Evolutionary conservation across 2,329 filamentous ascomycete species (phyloP).

Genomic region (Sarocladiaceae sp.): DNA sequence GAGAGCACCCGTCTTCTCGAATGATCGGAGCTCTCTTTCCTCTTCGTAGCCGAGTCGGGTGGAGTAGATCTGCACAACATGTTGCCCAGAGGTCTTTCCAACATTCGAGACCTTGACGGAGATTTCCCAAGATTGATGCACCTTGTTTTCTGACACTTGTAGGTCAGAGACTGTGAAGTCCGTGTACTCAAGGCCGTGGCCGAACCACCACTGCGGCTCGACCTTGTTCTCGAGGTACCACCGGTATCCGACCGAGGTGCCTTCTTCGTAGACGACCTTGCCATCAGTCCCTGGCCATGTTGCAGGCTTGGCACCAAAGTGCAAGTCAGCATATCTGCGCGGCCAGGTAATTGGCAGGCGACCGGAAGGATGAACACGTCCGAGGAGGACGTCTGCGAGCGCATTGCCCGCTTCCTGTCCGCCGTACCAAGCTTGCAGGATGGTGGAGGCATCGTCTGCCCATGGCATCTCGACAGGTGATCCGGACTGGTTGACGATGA

Average conservation of each 20-base stretch:
- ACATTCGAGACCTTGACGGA: background rate
- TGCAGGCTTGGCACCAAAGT: slow-evolving; percentile 18
- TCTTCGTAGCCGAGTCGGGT: background rate
- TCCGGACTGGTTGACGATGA: slow-evolving; percentile 17
- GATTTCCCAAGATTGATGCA: background rate
- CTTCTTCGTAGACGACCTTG: slow-evolving; percentile 13
- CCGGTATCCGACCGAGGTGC: slow-evolving; percentile 11
- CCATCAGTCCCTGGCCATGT: slow-evolving; percentile 13
- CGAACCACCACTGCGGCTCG: background rate
- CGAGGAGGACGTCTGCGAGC: slow-evolving; percentile 63
- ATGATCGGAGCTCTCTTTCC: background rate
- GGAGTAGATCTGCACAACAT: background rate
- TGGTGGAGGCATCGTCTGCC: slow-evolving; percentile 64
- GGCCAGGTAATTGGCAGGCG: slow-evolving; percentile 71
- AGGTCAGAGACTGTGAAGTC: background rate
- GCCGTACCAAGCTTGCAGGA: slow-evolving; percentile 65
- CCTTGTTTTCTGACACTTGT: background rate
- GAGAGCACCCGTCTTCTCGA: background rate
- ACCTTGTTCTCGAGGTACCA: slow-evolving; percentile 10
- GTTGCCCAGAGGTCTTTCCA: background rate
- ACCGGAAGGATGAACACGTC: slow-evolving; percentile 62
- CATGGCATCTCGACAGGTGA: slow-evolving; percentile 43
- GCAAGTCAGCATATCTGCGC: slow-evolving; percentile 43
- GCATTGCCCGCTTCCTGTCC: slow-evolving; percentile 68
- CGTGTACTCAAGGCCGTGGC: background rate